Conservation (phyloP, 1,284 basidiomycete species). For the Trichosporon asahii region DNA sequence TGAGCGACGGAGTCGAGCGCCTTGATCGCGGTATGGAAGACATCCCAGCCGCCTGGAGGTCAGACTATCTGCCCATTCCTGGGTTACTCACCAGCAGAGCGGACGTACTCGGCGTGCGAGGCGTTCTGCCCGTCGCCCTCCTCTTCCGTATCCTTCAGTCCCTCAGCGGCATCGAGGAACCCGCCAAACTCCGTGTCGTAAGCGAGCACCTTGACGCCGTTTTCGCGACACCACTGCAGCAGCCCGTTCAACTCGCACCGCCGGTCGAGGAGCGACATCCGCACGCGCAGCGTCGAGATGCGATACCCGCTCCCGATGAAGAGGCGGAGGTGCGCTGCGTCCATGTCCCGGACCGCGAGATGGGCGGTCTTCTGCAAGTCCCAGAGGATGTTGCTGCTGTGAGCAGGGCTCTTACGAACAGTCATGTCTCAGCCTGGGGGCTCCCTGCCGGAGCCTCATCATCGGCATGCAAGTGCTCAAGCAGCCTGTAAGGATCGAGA, state of each 20-base stretch:
- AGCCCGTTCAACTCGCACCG: constrained; percentile 23
- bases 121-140: constrained; percentile 12
- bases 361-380: constrained; percentile 9
- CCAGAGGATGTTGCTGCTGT: constrained; percentile 1
- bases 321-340: constrained; percentile 25
- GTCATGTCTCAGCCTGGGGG: too few relatives aligned
- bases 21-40: constrained; percentile 20
- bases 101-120: constrained; percentile 23
- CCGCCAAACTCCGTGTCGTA: constrained; percentile 27
- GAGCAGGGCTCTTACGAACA: too few relatives aligned
- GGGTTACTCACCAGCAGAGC: constrained; percentile 22
- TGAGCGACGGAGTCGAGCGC: constrained; percentile 19
- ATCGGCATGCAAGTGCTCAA: too few relatives aligned
- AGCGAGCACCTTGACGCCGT: constrained; percentile 23
- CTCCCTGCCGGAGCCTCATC: too few relatives aligned
- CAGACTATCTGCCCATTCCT: neutral
- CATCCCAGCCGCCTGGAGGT: constrained; percentile 24
- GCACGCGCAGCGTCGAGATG: constrained; percentile 26
- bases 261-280: constrained; percentile 26
- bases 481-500: too few relatives aligned
- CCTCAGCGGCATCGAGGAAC: constrained; percentile 20
- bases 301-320: constrained; percentile 21
- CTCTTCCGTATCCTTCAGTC: neutral
- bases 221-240: constrained; percentile 15
- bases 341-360: constrained; percentile 27